Conservation (phyloP, 225 moss, liverwort and hornwort genomes). For the Pleurozium schreberi region DNA sequence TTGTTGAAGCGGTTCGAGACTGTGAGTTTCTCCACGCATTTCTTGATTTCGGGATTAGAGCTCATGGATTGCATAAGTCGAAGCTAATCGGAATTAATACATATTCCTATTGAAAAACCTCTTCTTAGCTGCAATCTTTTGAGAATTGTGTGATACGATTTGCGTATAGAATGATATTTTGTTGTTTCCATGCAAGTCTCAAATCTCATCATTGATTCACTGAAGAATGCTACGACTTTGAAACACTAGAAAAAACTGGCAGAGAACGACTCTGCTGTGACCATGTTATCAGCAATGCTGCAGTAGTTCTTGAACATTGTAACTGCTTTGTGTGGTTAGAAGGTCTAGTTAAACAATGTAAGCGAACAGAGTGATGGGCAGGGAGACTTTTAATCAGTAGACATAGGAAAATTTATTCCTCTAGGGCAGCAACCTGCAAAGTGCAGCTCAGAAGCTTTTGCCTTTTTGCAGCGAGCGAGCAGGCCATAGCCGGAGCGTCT, state of each 20-base stretch:
- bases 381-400: too few species aligned
- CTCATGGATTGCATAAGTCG: neutral
- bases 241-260: neutral
- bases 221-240: neutral
- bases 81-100: neutral
- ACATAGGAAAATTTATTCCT: neutral
- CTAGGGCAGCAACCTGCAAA: neutral
- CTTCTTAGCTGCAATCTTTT: neutral
- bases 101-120: neutral
- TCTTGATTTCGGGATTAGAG: neutral
- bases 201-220: neutral
- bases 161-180: neutral
- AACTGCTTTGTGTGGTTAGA: neutral
- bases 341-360: neutral
- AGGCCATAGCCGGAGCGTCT: neutral
- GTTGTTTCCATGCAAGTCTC: neutral
- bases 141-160: neutral
- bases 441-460: neutral
- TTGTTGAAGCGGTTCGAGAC: constrained; percentile 94
- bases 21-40: constrained; percentile 26
- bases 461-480: neutral
- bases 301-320: neutral
- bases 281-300: neutral
- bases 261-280: neutral
- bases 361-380: too few species aligned